These are phyloP conservation scores for Fusarium pininemorale DNA, from an alignment of 2,329 filamentous ascomycete species.

Conservation along the genomic window DNA sequence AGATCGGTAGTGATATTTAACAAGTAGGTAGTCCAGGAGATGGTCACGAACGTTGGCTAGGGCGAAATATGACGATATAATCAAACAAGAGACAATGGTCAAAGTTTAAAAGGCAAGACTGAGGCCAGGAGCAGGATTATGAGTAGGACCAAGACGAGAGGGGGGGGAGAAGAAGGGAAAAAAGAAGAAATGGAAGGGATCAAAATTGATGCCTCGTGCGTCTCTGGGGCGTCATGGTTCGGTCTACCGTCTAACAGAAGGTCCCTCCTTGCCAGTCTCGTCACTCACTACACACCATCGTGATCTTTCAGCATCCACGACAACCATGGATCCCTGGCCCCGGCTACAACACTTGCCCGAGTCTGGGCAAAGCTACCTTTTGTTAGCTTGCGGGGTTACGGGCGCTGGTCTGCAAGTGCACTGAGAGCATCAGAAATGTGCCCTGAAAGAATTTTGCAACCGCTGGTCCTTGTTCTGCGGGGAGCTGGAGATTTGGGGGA, in stretches of 20 bases:
- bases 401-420: constrained; percentile 16
- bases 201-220: constrained; percentile 38
- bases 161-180: constrained; percentile 29
- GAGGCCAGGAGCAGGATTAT: background rate
- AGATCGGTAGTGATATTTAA: constrained; percentile 24
- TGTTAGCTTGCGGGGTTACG: constrained; percentile 41
- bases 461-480: background rate
- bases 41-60: background rate
- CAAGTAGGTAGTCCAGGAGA: background rate
- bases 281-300: constrained; percentile 42
- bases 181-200: constrained; percentile 28
- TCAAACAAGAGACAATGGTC: constrained; percentile 1
- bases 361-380: constrained; percentile 30
- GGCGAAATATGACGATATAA: constrained; percentile 12
- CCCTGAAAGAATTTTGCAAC: background rate
- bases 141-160: background rate
- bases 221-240: constrained; percentile 43
- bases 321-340: constrained; percentile 38
- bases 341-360: constrained; percentile 35
- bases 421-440: constrained; percentile 1
- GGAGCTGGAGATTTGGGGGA: constrained; percentile 10
- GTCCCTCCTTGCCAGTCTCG: constrained; percentile 14
- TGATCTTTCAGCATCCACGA: constrained; percentile 39
- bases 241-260: constrained; percentile 36
- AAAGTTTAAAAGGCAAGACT: constrained; percentile 5